These are phyloP conservation scores for Psidium guajava DNA, from an alignment of 345 rosid species.

Conservation along the genomic window DNA sequence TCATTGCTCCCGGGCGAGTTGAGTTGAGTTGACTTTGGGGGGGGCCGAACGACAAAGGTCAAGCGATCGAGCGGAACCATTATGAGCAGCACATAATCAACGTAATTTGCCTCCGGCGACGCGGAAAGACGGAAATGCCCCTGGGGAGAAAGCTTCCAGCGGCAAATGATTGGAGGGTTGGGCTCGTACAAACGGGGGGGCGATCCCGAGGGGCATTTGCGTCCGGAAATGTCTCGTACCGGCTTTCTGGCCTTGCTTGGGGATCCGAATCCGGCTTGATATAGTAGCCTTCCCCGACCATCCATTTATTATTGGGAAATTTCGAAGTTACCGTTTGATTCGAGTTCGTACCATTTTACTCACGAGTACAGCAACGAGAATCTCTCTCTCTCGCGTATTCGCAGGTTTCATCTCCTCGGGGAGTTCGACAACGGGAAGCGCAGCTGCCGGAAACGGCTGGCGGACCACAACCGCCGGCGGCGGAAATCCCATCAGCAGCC, in stretches of 20 bases:
- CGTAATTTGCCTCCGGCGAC: not conserved
- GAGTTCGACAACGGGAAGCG: slow-evolving; percentile 98
- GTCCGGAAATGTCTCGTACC: slow-evolving; percentile 21
- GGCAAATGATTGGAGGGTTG: slow-evolving; percentile 25
- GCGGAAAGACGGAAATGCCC: slow-evolving; percentile 25
- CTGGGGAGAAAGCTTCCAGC: not conserved
- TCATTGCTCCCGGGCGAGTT: no score
- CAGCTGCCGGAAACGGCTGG: slow-evolving; percentile 88
- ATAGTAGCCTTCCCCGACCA: not conserved
- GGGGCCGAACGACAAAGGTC: not conserved
- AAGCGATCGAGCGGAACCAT: not conserved
- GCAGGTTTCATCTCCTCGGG: slow-evolving; percentile 82
- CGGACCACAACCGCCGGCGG: slow-evolving; percentile 94
- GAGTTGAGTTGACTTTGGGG: not conserved
- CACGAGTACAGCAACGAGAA: not conserved
- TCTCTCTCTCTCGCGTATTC: not conserved
- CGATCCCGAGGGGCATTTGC: slow-evolving; percentile 53
- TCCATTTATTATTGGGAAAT: not conserved
- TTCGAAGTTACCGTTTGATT: not conserved
- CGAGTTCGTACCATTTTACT: not conserved
- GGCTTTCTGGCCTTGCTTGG: slow-evolving; percentile 11
- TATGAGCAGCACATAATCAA: not conserved
- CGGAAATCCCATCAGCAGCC: slow-evolving; percentile 51
- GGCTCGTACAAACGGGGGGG: slow-evolving; percentile 7
- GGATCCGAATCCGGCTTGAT: no score